Conservation (phyloP, 768 basidiomycete genomes). For the Auriscalpium microsporum region DNA sequence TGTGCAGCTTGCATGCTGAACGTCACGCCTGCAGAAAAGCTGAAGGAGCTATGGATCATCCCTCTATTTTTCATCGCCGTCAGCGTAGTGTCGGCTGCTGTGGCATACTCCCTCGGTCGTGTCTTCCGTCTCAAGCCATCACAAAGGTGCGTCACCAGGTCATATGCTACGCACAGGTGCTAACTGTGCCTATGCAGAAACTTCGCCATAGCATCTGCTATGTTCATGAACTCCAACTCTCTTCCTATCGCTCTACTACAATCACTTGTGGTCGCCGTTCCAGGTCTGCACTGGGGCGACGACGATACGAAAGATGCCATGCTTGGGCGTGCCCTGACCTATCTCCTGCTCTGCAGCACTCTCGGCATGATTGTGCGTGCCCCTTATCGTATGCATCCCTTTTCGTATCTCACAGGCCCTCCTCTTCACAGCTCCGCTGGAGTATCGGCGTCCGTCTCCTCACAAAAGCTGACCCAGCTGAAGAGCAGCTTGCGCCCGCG, state of each 20-base stretch:
- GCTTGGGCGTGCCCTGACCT: constrained; percentile 85
- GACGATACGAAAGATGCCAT: constrained; percentile 82
- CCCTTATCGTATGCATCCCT: not conserved
- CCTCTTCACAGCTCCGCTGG: constrained; percentile 64
- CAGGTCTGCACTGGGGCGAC: constrained; percentile 69
- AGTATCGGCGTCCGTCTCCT: constrained; percentile 85
- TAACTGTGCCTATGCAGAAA: constrained; percentile 32
- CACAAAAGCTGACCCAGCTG: constrained; percentile 41
- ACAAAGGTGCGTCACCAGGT: constrained; percentile 41
- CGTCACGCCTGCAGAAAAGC: constrained; percentile 41
- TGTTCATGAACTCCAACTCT: constrained; percentile 94
- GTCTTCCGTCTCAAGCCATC: constrained; percentile 60
- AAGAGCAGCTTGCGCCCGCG: constrained; percentile 2
- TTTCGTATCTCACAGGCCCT: not conserved
- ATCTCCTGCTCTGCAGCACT: constrained; percentile 88
- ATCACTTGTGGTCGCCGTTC: constrained; percentile 76
- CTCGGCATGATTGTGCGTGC: constrained; percentile 85
- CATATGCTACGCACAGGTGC: too few species aligned
- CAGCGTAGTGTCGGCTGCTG: constrained; percentile 58
- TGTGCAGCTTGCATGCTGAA: not conserved
- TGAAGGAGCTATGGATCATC: constrained; percentile 77
- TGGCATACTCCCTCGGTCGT: constrained; percentile 56
- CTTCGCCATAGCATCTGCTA: constrained; percentile 73
- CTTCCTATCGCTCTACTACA: constrained; percentile 94
- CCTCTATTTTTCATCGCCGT: constrained; percentile 80